Conservation (phyloP, 345 rosid species). For the Eucalyptus decipiens region DNA sequence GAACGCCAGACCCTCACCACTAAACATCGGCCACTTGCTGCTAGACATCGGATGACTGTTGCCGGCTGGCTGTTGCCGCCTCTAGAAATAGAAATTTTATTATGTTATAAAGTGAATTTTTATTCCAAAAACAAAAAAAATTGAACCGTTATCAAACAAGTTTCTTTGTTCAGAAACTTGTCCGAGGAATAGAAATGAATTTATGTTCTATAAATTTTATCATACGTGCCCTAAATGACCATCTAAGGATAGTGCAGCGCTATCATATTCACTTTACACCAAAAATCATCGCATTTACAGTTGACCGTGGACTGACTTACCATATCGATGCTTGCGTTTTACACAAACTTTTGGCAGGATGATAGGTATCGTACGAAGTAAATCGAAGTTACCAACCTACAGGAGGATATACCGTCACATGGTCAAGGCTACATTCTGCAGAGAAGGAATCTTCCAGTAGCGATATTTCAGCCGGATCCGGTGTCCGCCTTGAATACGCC, state of each 20-base stretch:
- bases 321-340: neutral
- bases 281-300: neutral
- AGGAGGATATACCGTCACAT: slow-evolving; percentile 57
- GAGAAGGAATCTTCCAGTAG: slow-evolving; percentile 21
- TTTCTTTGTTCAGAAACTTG: fast-evolving
- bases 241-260: neutral
- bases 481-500: slow-evolving; percentile 5
- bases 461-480: slow-evolving; percentile 24
- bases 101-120: fast-evolving
- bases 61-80: fast-evolving
- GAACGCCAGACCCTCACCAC: fast-evolving
- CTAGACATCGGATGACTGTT: fast-evolving
- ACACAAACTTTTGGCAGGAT: slow-evolving; percentile 19
- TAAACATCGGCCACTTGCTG: fast-evolving
- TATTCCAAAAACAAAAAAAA: too few relatives aligned
- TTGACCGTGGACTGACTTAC: neutral
- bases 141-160: fast-evolving
- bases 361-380: slow-evolving; percentile 55
- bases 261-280: neutral
- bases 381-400: slow-evolving; percentile 61
- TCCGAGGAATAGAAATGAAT: fast-evolving
- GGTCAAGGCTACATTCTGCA: slow-evolving; percentile 37
- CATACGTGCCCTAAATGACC: fast-evolving
- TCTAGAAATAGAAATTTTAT: too few relatives aligned
- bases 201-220: fast-evolving